Conservation (phyloP, 1,139 yeast species). For the Hemisphaericaspora xylofermentans region DNA sequence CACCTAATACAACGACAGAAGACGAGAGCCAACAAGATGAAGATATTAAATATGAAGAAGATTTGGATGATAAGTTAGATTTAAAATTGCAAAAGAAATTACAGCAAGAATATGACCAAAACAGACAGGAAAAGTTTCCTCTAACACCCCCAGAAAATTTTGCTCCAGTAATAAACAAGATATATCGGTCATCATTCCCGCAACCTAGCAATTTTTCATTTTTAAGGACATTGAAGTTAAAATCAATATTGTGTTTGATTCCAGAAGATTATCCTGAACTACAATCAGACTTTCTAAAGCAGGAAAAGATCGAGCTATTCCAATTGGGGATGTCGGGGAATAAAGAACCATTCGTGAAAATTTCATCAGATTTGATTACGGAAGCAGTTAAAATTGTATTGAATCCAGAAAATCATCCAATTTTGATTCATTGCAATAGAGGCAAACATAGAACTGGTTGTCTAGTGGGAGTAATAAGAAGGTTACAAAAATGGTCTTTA, state of each 20-base stretch:
- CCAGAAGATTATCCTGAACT: slow-evolving; percentile 90
- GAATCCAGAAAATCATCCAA: slow-evolving; percentile 85
- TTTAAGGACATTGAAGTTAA: slow-evolving; percentile 58
- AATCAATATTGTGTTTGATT: slow-evolving; percentile 77
- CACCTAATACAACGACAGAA: slow-evolving; percentile 24
- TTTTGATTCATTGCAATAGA: slow-evolving; percentile 89
- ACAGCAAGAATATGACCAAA: slow-evolving; percentile 19
- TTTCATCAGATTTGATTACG: slow-evolving; percentile 74
- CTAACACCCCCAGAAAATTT: slow-evolving; percentile 88
- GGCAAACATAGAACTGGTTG: slow-evolving; percentile 98
- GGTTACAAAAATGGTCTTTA: slow-evolving; percentile 88
- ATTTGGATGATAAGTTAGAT: slow-evolving; percentile 44
- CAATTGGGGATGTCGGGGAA: slow-evolving; percentile 95
- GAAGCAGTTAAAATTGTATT: slow-evolving; percentile 79
- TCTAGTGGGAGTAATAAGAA: slow-evolving; percentile 84
- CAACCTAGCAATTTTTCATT: slow-evolving; percentile 77
- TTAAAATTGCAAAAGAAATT: slow-evolving; percentile 23
- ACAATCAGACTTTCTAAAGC: slow-evolving; percentile 60
- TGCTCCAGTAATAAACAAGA: slow-evolving; percentile 74
- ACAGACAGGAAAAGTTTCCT: slow-evolving; percentile 17
- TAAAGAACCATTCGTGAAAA: slow-evolving; percentile 89
- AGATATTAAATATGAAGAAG: slow-evolving; percentile 37
- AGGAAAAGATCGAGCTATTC: slow-evolving; percentile 64
- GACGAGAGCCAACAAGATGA: slow-evolving; percentile 22
- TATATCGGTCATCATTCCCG: slow-evolving; percentile 89